phyloP scores from a whole-genome alignment of 75 land plant genomes.

The Cryptomeria japonica region DNA sequence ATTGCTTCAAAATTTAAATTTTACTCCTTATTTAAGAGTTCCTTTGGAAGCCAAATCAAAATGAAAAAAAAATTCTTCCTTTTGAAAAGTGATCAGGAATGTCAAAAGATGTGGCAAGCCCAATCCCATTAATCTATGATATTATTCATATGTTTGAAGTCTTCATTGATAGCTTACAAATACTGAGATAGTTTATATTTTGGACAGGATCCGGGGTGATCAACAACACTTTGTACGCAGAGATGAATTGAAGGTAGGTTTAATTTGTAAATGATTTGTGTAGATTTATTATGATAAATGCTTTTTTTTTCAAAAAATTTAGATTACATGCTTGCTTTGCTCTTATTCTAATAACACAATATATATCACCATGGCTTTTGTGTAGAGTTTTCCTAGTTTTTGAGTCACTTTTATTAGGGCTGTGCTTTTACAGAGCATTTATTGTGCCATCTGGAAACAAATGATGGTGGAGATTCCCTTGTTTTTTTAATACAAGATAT shows the following conservation, averaged over 20 bases:
- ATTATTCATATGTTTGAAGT: not conserved
- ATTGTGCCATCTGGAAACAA: too few species aligned
- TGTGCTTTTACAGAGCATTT: too few species aligned
- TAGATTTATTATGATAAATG: too few species aligned
- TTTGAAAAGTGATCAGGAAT: not conserved
- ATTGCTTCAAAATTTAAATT: not conserved
- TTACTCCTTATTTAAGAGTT: not conserved
- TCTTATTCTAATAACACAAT: not conserved
- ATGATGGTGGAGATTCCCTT: too few species aligned
- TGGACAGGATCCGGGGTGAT: not conserved
- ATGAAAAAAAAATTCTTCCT: not conserved
- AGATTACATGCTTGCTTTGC: not conserved
- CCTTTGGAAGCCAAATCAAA: not conserved
- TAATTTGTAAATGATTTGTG: not conserved
- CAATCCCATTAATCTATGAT: not conserved
- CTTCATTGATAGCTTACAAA: not conserved
- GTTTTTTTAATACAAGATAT: too few species aligned
- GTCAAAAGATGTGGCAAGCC: not conserved
- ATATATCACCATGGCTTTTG: not conserved
- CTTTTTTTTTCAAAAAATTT: not conserved
- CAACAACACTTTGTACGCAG: too few species aligned
- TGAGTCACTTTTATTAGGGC: not conserved
- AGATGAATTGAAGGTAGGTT: constrained; percentile 52
- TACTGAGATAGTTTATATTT: not conserved
- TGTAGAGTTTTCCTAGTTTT: not conserved